Conservation (phyloP, 1,284 basidiomycete genomes). For the Entoloma clypeatum region DNA sequence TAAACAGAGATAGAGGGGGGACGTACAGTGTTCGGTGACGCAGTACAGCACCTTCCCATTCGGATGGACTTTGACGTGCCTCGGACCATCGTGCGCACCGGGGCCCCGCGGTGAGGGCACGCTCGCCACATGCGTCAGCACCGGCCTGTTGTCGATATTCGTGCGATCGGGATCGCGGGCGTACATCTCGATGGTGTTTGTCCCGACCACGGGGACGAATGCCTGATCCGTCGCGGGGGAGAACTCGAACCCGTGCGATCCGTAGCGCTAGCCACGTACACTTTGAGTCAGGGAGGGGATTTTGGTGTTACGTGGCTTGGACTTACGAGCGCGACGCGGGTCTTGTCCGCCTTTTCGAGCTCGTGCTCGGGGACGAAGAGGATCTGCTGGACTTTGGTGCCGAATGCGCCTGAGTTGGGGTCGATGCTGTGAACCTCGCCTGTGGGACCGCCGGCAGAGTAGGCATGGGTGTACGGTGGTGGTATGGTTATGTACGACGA, state of each 20-base stretch:
- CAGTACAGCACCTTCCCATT: conserved; percentile 45
- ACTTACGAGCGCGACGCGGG: conserved; percentile 41
- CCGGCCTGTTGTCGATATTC: no score
- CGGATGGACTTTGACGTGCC: conserved; percentile 47
- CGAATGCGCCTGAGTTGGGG: conserved; percentile 32
- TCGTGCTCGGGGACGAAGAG: conserved; percentile 40
- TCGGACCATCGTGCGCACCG: conserved; percentile 39
- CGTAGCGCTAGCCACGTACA: conserved; percentile 33
- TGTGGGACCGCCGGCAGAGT: conserved; percentile 45
- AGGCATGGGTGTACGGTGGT: conserved; percentile 40
- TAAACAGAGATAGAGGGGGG: neutral
- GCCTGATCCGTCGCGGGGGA: conserved; percentile 32
- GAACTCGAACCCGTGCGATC: conserved; percentile 47
- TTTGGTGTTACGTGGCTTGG: neutral
- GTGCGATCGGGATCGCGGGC: conserved; percentile 28
- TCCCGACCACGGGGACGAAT: conserved; percentile 47
- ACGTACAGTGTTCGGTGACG: conserved; percentile 47
- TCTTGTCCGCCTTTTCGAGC: conserved; percentile 43
- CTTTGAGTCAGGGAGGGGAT: neutral
- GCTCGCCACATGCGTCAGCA: conserved; percentile 33
- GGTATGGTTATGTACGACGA: conserved; percentile 48
- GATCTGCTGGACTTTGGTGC: conserved; percentile 39
- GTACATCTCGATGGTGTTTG: conserved; percentile 44
- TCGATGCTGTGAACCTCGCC: conserved; percentile 42
- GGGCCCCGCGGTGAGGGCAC: conserved; percentile 35